Evolutionary conservation across 2,329 filamentous ascomycete genomes (phyloP), one percentile per base, ranked within the genome.

Genomic region (Penicillium occitanis): DNA sequence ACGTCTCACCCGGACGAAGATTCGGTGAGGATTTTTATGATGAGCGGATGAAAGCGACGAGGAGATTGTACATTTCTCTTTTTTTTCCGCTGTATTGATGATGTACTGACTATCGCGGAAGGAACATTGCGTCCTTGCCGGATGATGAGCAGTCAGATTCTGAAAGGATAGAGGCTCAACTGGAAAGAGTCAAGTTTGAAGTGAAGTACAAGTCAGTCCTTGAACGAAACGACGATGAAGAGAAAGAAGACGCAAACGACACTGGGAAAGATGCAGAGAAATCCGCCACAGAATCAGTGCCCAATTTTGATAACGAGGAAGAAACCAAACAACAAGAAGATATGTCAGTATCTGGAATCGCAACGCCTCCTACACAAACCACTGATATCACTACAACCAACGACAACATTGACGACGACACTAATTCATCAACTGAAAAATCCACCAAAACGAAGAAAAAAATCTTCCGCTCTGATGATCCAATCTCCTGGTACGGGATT

Each of bases 1-100:
- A 81, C 67, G 78, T 77, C 35, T 75, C 79, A 2, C 77, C 80
- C 17, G 79, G 79, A 17, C 77, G 80, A 64, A 73, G 79, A 60
- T 82, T 81, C 74, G 82, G 82, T 14, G 74, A 79, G 42, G 82
- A 84, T 63, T 82, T 80, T 68, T 84, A 83, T 66, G 82, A 84
- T 72, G 79, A 80, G 55, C 74, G 82, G 37, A 84, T 84, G 82
- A 82, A 83, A 70, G 81, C 82, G 17, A 77, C 73, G 25, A 74
- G 74, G 66, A 78, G 71, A 66, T 74, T 81, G 80, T 81, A 73
- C 61, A 72, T 57, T 5, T 5, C 6, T 30, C 2, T 8, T 37
- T 11, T 57, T 11, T 44, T 10, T 42, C 5, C 17, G n/a, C 13
- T 42, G 57, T 7, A 2, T 40, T 28, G 22, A 28, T 40, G 37